Base-by-base conservation (phyloP, 1,284 basidiomycete species). In the Pyrrhoderma noxium region DNA sequence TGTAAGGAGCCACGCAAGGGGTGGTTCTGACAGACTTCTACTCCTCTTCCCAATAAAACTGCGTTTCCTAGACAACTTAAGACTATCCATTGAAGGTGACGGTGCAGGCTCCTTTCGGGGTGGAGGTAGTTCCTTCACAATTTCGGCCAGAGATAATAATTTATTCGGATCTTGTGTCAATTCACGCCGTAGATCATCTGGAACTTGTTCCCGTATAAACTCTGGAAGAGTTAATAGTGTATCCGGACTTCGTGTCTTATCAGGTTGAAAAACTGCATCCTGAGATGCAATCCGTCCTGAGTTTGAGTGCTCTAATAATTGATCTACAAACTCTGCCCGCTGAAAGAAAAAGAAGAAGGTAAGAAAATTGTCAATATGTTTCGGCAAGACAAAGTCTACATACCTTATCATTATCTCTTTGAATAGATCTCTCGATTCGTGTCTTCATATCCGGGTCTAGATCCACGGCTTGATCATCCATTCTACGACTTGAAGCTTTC, bases 21-120 rank as follows among this genome's bases (percentile, higher is more conserved):
- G 75, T 8, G 85, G 82, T 0, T 85, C 83, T 9, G 85, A 87
- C 60, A 82, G 67, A 59, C 86, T 89, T 52, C 86, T 73, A 54
- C 68, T 73, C 31, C 84, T 70, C 42, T 60, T 67, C 7, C 8
- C 38, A 19, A 47, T 45, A 42, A 69, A 72, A 25, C 39, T 43
- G 55, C 66, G 67, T 7, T 54, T 64, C 64, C 53, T 66, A 42
- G 50, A 60, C 3, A 61, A 58, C 56, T 66, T 70, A 25, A 61
- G 56, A 11, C 63, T 62, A 46, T 62, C 63, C 34, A 55, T 57
- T 7, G 55, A 61, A 25, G 57, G 56, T 13, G 57, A 55, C 35
- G 59, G 56, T n/a, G 5, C 14, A 7, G 21, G n/a, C 38, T n/a
- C 21, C 21, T 16, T 18, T 11, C 62, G 59, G 8, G 69, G 65